Conservation (phyloP, 2,329 filamentous ascomycete species). For the Peltaster fructicola region DNA sequence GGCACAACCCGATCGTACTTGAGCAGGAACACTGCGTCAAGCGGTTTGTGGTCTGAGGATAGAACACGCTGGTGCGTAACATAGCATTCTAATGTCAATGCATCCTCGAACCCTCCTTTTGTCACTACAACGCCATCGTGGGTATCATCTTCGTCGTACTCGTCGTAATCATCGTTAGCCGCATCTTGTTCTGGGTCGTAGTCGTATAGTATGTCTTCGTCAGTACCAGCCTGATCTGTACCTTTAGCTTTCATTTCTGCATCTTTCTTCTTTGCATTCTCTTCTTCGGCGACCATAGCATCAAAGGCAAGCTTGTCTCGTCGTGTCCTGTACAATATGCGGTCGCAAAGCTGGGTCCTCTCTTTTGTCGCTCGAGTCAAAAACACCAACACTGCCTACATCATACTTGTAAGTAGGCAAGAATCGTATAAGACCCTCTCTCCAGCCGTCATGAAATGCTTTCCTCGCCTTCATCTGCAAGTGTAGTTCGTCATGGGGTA, state of each 20-base stretch:
- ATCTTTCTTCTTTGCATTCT: conserved; percentile 52
- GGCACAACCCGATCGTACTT: conserved; percentile 77
- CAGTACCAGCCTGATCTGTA: conserved; percentile 52
- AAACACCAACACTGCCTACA: conserved; percentile 75
- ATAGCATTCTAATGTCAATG: conserved; percentile 48
- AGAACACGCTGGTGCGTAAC: conserved; percentile 74
- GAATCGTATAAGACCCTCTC: conserved; percentile 73
- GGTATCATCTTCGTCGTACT: conserved; percentile 35
- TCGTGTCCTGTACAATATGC: conserved; percentile 70
- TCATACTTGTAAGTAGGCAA: conserved; percentile 97
- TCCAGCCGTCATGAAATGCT: conserved; percentile 81
- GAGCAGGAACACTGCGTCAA: conserved; percentile 66
- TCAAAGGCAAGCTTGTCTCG: conserved; percentile 52
- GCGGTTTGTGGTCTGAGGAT: conserved; percentile 89
- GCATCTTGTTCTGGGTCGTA: conserved; percentile 73
- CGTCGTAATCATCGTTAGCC: conserved; percentile 33
- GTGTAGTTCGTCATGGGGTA: conserved; percentile 77
- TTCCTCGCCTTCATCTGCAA: conserved; percentile 58
- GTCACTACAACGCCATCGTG: conserved; percentile 34
- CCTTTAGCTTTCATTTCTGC: conserved; percentile 73
- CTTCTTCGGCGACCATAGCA: conserved; percentile 42
- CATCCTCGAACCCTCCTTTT: conserved; percentile 40
- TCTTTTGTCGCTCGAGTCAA: conserved; percentile 90
- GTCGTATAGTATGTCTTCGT: conserved; percentile 73
- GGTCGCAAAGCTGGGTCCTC: conserved; percentile 89